Evolutionary conservation across 148 eudicot genomes (phyloP).

Genomic region (Bassia scoparia): DNA sequence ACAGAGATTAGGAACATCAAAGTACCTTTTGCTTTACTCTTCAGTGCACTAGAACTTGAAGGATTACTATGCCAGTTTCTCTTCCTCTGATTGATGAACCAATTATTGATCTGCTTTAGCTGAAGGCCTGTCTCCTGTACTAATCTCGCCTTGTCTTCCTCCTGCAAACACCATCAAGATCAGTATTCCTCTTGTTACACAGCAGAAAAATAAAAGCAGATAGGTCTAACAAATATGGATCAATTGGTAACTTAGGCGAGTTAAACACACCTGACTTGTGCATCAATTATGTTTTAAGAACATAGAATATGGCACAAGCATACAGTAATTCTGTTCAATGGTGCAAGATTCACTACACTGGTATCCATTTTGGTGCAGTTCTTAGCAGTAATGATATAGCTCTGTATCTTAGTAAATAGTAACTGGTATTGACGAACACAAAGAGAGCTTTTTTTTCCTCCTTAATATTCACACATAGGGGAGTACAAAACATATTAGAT

Average conservation of each 20-base stretch:
- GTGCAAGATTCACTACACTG: neutral
- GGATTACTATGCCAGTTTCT: constrained; percentile 96
- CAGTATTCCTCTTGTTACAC: neutral
- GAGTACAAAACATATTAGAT: neutral
- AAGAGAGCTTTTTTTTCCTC: neutral
- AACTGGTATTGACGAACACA: too few species aligned
- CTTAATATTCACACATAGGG: neutral
- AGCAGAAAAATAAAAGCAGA: neutral
- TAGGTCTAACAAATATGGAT: neutral
- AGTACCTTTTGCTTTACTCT: constrained; percentile 87
- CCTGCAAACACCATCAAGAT: constrained; percentile 34
- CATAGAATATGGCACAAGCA: neutral
- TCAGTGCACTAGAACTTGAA: constrained; percentile 53
- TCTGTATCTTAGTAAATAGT: neutral
- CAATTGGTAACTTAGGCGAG: neutral
- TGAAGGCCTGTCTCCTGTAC: constrained; percentile 95
- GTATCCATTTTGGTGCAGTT: neutral
- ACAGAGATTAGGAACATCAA: neutral
- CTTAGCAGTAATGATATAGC: neutral
- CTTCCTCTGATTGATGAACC: constrained; percentile 97
- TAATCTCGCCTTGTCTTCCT: constrained; percentile 91
- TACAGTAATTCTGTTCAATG: neutral
- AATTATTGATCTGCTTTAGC: constrained; percentile 88
- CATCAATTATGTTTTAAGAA: too few species aligned
- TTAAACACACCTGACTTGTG: too few species aligned